phyloP scores from a whole-genome alignment of 129 eudicot species.

The Tanacetum coccineum region DNA sequence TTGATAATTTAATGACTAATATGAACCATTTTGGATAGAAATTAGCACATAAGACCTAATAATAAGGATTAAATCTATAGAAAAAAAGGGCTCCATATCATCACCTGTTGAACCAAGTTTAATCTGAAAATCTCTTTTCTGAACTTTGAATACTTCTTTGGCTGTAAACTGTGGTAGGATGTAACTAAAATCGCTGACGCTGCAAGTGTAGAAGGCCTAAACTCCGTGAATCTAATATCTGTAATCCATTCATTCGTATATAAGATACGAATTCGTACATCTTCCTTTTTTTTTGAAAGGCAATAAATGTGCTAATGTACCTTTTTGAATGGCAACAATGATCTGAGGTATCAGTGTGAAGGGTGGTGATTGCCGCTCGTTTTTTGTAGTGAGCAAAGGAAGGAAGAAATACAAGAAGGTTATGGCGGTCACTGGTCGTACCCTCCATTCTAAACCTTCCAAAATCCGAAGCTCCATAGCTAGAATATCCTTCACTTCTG shows the following conservation, averaged over 20 bases:
- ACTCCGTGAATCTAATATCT: conserved; percentile 16
- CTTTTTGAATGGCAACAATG: conserved; percentile 23
- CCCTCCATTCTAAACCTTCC: conserved; percentile 3
- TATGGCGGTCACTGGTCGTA: conserved; percentile 13
- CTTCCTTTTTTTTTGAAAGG: no score
- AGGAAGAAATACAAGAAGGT: conserved; percentile 9
- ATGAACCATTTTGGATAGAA: no score
- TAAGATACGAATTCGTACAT: background rate
- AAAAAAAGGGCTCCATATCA: background rate
- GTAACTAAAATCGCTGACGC: conserved; percentile 15
- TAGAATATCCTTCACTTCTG: background rate
- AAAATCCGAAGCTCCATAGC: conserved; percentile 22
- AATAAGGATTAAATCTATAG: background rate
- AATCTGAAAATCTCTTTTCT: background rate
- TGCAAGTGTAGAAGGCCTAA: conserved; percentile 25
- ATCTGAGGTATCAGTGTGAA: conserved; percentile 2
- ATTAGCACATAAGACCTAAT: no score
- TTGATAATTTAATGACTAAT: background rate
- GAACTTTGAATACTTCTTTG: background rate
- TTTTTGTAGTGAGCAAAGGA: background rate
- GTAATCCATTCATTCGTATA: background rate
- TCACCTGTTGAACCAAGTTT: conserved; percentile 2
- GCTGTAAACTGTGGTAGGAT: conserved; percentile 3
- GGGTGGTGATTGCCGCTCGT: background rate
- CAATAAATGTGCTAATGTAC: background rate